Percentiles rank a stretch among this genome's conserved stretches.
phyloP scores from a whole-genome alignment of 2,329 filamentous ascomycete species.

The Hypomyces rosellus region DNA sequence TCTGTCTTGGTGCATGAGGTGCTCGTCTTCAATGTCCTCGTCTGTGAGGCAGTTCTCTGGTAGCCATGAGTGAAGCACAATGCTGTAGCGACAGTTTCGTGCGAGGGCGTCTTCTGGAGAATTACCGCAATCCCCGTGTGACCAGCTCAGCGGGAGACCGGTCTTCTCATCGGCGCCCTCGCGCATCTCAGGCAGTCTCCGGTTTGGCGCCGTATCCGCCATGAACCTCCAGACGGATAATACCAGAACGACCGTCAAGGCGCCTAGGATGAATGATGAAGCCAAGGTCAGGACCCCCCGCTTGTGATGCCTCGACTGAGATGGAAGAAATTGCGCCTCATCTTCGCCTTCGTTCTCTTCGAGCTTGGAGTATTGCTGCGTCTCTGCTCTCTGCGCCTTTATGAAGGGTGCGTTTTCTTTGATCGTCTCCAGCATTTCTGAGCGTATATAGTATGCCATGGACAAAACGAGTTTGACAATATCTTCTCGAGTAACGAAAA shows the following conservation, averaged over 20 bases:
- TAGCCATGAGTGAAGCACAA: slow-evolving; percentile 19
- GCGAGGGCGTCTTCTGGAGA: slow-evolving; percentile 12
- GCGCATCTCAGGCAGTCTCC: slow-evolving; percentile 7
- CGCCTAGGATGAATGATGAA: slow-evolving; percentile 5
- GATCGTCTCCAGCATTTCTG: too few relatives aligned
- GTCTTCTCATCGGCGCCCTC: slow-evolving; percentile 12
- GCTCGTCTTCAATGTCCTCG: slow-evolving; percentile 17
- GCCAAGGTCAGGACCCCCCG: background rate
- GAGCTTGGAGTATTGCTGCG: slow-evolving; percentile 6
- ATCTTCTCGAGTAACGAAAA: too few relatives aligned
- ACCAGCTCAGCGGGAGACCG: slow-evolving; percentile 7
- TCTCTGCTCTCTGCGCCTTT: background rate
- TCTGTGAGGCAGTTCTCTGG: slow-evolving; percentile 14
- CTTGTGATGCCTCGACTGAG: background rate
- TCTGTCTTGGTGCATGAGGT: slow-evolving; percentile 16
- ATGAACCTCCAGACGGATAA: background rate
- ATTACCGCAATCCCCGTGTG: slow-evolving; percentile 18
- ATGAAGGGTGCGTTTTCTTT: background rate
- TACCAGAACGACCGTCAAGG: slow-evolving; percentile 1
- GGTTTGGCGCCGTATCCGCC: background rate
- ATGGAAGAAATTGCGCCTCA: background rate
- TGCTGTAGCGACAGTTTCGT: slow-evolving; percentile 13
- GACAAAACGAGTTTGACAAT: too few relatives aligned
- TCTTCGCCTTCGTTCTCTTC: slow-evolving; percentile 5
- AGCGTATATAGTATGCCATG: too few relatives aligned